These are phyloP conservation scores for Cystofilobasidium capitatum DNA, from an alignment of 768 basidiomycete genomes.

Conservation along the genomic window DNA sequence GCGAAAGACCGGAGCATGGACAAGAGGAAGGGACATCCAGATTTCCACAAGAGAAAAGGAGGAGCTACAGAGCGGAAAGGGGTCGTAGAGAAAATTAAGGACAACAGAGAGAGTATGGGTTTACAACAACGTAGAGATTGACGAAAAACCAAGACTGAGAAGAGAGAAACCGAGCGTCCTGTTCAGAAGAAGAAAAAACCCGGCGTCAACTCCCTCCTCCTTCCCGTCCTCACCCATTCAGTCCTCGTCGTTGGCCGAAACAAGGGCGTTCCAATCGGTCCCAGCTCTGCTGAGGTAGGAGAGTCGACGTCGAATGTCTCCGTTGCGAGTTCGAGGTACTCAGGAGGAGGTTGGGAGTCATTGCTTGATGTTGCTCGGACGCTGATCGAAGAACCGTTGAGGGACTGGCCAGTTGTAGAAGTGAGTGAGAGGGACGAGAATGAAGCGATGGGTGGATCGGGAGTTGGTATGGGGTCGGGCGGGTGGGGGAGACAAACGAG, in stretches of 20 bases:
- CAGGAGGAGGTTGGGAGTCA: not conserved
- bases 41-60: too few species aligned
- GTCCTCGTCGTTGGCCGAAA: conserved; percentile 1
- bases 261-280: not conserved
- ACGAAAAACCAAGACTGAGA: not conserved
- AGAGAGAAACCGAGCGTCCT: not conserved
- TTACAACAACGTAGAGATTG: not conserved
- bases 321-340: not conserved
- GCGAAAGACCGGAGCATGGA: too few species aligned
- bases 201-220: not conserved
- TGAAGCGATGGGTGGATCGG: too few species aligned
- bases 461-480: too few species aligned
- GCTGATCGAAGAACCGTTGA: not conserved
- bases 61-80: too few species aligned
- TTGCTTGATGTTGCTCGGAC: not conserved
- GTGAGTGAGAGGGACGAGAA: too few species aligned
- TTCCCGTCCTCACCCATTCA: conserved; percentile 18
- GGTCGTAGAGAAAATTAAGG: too few species aligned
- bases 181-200: not conserved
- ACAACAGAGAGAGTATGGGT: too few species aligned
- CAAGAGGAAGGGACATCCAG: too few species aligned
- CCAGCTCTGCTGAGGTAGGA: not conserved
- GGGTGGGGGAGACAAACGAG: too few species aligned
- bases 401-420: too few species aligned
- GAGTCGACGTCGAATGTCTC: not conserved